Percentiles rank a stretch among this genome's conserved stretches.
These are phyloP conservation scores for Sporobolomyces phaffii DNA, from an alignment of 768 basidiomycete genomes.

Conservation along the genomic window DNA sequence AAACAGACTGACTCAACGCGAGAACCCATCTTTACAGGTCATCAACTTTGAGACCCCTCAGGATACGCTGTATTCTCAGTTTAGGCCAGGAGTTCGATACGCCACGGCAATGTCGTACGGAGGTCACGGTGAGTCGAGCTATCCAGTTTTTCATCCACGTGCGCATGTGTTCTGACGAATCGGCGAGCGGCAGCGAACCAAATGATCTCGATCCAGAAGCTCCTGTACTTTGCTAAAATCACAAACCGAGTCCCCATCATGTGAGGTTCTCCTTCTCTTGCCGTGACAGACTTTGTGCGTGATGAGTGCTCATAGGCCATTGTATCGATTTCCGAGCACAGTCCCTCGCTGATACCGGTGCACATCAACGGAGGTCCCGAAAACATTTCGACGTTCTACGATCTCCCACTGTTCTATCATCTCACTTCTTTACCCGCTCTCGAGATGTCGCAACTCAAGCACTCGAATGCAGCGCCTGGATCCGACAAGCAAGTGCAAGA, in stretches of 20 bases:
- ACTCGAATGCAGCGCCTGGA: neutral
- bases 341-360: conserved; percentile 29
- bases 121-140: conserved; percentile 27
- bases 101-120: conserved; percentile 23
- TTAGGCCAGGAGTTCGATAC: conserved; percentile 25
- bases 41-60: conserved; percentile 21
- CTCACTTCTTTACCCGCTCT: conserved; percentile 31
- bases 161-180: too few relatives aligned
- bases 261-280: neutral
- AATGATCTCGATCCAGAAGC: conserved; percentile 29
- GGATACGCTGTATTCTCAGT: conserved; percentile 20
- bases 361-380: conserved; percentile 29
- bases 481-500: conserved; percentile 1
- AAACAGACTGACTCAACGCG: too few relatives aligned
- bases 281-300: too few relatives aligned
- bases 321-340: neutral
- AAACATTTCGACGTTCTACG: conserved; percentile 29
- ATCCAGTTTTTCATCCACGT: too few relatives aligned
- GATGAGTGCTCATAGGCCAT: too few relatives aligned
- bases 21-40: conserved; percentile 13
- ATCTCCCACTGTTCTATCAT: conserved; percentile 32
- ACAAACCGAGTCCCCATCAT: conserved; percentile 36
- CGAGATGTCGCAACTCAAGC: conserved; percentile 22
- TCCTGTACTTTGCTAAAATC: conserved; percentile 33
- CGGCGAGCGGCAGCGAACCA: conserved; percentile 40